Percentiles rank a stretch among this genome's conserved stretches.
These are phyloP conservation scores for Spathaspora passalidarum DNA, from an alignment of 805 yeast species.

Conservation along the genomic window DNA sequence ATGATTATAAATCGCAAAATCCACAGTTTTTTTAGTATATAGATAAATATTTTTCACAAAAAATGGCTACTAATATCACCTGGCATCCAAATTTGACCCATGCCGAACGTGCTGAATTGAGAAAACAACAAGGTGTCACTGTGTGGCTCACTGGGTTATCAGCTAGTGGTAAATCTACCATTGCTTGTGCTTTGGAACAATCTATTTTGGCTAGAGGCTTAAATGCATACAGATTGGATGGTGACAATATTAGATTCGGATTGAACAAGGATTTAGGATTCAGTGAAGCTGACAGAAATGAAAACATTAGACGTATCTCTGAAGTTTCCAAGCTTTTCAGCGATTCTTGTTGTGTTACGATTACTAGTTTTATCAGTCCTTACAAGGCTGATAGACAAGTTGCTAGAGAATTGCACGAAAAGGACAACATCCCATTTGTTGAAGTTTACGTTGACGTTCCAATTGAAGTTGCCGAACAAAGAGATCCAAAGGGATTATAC, in stretches of 20 bases:
- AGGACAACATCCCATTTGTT: conserved; percentile 73
- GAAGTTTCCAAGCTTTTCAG: conserved; percentile 94
- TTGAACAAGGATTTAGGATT: conserved; percentile 93
- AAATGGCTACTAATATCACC: conserved; percentile 92
- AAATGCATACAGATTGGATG: conserved; percentile 85
- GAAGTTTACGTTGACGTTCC: conserved; percentile 95
- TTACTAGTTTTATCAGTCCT: conserved; percentile 92
- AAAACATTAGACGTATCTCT: conserved; percentile 90
- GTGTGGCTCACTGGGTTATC: conserved; percentile 94
- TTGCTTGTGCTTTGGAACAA: conserved; percentile 93
- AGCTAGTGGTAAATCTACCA: conserved; percentile 92
- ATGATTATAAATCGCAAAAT: neutral
- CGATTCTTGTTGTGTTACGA: conserved; percentile 82
- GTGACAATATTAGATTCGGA: conserved; percentile 92
- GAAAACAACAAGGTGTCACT: conserved; percentile 84
- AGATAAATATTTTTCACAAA: conserved; percentile 5
- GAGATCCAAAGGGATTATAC: conserved; percentile 96
- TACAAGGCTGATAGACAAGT: conserved; percentile 78
- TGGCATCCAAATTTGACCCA: conserved; percentile 92
- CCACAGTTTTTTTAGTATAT: neutral
- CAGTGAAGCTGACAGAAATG: conserved; percentile 87
- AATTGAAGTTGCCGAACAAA: conserved; percentile 87
- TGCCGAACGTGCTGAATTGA: conserved; percentile 68
- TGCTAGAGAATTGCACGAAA: conserved; percentile 82
- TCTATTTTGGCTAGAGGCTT: conserved; percentile 64